Conservation (phyloP, 768 basidiomycete genomes). For the Pisolithus marmoratus region DNA sequence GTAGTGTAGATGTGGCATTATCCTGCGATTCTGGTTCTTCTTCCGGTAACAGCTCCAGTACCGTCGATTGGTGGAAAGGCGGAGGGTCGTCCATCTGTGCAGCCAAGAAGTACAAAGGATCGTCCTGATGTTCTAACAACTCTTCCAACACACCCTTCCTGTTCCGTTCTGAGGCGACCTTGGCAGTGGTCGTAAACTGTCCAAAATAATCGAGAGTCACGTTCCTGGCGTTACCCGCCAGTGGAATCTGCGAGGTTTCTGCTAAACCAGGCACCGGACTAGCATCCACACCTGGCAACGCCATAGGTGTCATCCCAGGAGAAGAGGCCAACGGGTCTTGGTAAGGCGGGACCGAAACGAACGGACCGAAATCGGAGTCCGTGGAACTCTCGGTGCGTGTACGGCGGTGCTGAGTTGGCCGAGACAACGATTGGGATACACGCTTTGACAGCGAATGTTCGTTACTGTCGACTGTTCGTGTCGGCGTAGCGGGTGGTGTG, state of each 20-base stretch:
- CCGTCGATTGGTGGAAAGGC: background rate
- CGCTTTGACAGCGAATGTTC: background rate
- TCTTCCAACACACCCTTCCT: slow-evolving; percentile 56
- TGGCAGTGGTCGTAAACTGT: slow-evolving; percentile 53
- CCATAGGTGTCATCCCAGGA: background rate
- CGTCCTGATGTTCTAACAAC: slow-evolving; percentile 59
- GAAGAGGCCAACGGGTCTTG: slow-evolving; percentile 44
- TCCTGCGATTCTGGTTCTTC: background rate
- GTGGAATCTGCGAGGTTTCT: no score
- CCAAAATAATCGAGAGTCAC: slow-evolving; percentile 51
- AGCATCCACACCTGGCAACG: background rate
- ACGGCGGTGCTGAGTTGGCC: slow-evolving; percentile 7
- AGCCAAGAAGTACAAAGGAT: slow-evolving; percentile 58
- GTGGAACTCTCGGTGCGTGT: slow-evolving; percentile 17
- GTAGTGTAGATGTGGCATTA: background rate
- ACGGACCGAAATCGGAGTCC: slow-evolving; percentile 56
- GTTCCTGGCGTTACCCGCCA: slow-evolving; percentile 2
- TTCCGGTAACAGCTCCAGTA: background rate
- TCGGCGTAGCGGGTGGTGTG: slow-evolving; percentile 24
- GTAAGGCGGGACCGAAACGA: slow-evolving; percentile 49
- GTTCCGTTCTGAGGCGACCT: slow-evolving; percentile 45
- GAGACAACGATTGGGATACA: background rate
- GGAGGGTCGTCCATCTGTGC: slow-evolving; percentile 2
- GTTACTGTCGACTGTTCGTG: background rate
- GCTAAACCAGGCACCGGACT: background rate